Conservation (phyloP, 192 early-diverging fungal species). For the Mortierella hygrophila region DNA sequence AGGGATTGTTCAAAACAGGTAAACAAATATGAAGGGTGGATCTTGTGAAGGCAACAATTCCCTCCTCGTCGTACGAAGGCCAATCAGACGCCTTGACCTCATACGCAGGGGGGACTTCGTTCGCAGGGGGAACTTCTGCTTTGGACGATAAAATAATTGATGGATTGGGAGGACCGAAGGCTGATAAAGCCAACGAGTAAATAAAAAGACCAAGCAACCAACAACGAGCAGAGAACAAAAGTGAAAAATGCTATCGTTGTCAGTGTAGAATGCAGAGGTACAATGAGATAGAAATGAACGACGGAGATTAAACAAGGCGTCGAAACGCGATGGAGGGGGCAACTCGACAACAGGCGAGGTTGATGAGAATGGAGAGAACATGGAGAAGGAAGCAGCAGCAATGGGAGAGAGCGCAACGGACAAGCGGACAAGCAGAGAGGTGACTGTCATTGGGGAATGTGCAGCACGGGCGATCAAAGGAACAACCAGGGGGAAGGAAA, state of each 20-base stretch:
- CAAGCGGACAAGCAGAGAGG: background rate
- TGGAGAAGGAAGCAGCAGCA: background rate
- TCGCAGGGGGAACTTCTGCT: background rate
- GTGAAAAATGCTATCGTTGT: background rate
- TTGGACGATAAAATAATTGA: background rate
- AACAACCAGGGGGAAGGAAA: background rate
- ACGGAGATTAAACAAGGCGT: background rate
- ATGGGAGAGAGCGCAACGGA: background rate
- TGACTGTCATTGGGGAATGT: background rate
- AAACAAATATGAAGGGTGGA: background rate
- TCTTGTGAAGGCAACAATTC: background rate
- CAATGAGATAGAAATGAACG: background rate
- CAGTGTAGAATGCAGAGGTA: background rate
- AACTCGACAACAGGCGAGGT: background rate
- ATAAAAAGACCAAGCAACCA: background rate
- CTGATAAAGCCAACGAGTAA: background rate
- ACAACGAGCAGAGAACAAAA: background rate
- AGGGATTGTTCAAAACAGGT: background rate
- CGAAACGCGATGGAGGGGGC: background rate
- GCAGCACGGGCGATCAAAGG: background rate
- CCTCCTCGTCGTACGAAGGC: slow-evolving; percentile 18
- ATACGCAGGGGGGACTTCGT: background rate
- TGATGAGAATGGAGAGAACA: background rate
- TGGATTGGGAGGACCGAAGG: background rate
- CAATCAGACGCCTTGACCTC: background rate